These are phyloP conservation scores for Podospora didyma DNA, from an alignment of 495 filamentous ascomycete genomes.

Conservation along the genomic window DNA sequence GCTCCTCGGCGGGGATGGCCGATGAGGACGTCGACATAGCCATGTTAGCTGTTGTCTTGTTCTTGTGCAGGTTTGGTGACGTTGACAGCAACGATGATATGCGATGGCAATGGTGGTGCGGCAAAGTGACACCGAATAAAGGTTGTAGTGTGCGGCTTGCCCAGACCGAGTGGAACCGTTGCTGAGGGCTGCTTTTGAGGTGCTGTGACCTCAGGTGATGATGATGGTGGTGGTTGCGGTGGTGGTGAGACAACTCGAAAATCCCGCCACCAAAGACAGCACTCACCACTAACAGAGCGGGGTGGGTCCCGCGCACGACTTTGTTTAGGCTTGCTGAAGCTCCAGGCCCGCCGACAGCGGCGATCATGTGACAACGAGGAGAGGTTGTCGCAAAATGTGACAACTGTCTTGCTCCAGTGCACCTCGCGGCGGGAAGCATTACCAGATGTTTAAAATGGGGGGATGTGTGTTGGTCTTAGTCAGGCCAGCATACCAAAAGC, in stretches of 20 bases:
- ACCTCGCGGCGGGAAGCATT: not conserved
- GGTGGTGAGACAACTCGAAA: not conserved
- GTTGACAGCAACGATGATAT: too few relatives aligned
- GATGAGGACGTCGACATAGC: conserved; percentile 17
- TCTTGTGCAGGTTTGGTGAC: too few relatives aligned
- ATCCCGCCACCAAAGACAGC: too few relatives aligned
- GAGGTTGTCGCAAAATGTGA: not conserved
- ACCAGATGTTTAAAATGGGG: not conserved
- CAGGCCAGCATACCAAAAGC: not conserved
- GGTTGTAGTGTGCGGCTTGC: not conserved
- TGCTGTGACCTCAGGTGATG: not conserved
- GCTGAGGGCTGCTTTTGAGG: not conserved
- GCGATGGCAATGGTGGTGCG: too few relatives aligned
- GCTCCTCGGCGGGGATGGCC: conserved; percentile 16
- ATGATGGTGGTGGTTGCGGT: not conserved
- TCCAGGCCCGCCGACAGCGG: not conserved
- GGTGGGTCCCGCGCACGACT: conserved; percentile 5
- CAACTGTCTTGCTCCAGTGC: too few relatives aligned
- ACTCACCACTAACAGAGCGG: not conserved
- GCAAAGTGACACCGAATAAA: not conserved
- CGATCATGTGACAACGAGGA: not conserved
- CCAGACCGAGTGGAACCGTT: too few relatives aligned
- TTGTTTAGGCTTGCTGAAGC: not conserved
- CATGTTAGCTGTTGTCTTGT: conserved; percentile 4
- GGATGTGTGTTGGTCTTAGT: conserved; percentile 1